Percentiles rank a stretch among this genome's conserved stretches.
Evolutionary conservation across 192 early-diverging fungal species (phyloP).

Genomic region (Backusella psychrophila): DNA sequence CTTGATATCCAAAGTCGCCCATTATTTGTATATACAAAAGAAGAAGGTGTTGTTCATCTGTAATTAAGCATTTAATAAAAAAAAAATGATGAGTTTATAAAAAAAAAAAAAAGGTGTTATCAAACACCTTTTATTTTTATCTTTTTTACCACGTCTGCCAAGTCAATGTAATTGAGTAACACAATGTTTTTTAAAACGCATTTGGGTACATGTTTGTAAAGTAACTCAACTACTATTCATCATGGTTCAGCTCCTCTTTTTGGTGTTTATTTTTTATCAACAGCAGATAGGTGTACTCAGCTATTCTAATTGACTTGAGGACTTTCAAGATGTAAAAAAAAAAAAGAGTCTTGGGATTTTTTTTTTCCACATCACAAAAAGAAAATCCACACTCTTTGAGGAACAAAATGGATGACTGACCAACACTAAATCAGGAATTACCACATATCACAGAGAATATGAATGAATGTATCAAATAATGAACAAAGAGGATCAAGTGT

Average conservation of each 20-base stretch:
- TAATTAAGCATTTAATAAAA: neutral
- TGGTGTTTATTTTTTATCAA: neutral
- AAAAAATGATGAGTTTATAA: neutral
- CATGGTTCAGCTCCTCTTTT: neutral
- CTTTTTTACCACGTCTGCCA: neutral
- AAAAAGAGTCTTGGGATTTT: neutral
- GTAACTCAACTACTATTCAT: neutral
- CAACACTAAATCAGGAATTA: neutral
- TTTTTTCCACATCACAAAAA: no score
- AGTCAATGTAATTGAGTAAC: neutral
- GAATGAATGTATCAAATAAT: neutral
- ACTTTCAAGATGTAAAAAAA: neutral
- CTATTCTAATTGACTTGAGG: neutral
- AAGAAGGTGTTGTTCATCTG: constrained; percentile 4
- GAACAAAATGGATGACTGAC: neutral
- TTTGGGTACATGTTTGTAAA: no score
- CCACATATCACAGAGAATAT: neutral
- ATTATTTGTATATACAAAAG: constrained; percentile 15
- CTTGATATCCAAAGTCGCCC: constrained; percentile 54
- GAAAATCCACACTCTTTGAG: neutral
- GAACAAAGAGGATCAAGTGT: neutral
- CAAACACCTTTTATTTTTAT: neutral
- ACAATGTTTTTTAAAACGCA: neutral
- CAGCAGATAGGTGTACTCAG: neutral
- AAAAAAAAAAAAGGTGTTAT: neutral